Evolutionary conservation across 495 filamentous ascomycete species (phyloP).

Genomic region (Glonium stellatum): DNA sequence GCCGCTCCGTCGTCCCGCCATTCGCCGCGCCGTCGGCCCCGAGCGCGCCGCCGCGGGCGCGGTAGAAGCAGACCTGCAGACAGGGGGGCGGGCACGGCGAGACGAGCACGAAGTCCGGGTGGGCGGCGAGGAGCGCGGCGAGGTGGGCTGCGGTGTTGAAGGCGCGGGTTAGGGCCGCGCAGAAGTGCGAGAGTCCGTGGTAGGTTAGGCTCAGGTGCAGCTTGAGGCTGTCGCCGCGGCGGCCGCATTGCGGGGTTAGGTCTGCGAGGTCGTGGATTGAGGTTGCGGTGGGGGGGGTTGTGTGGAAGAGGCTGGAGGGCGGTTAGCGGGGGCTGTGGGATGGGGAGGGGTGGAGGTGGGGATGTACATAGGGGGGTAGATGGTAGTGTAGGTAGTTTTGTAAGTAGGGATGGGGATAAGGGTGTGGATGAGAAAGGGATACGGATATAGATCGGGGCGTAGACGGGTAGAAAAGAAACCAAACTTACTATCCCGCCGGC

Average conservation of each 20-base stretch:
- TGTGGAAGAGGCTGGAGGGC: constrained; percentile 57
- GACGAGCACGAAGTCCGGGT: constrained; percentile 60
- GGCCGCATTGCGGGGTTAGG: constrained; percentile 85
- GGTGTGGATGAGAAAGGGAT: too few relatives aligned
- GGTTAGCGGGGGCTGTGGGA: not conserved
- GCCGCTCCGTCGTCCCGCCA: constrained; percentile 59
- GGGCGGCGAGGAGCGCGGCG: constrained; percentile 46
- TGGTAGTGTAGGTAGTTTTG: too few relatives aligned
- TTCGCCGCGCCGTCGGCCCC: constrained; percentile 51
- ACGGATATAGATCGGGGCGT: not conserved
- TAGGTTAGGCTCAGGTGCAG: constrained; percentile 83
- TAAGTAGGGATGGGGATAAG: too few relatives aligned
- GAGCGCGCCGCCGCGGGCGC: constrained; percentile 52
- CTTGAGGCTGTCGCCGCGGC: constrained; percentile 78
- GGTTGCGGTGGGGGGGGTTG: constrained; percentile 21
- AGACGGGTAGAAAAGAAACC: not conserved
- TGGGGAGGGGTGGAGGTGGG: too few relatives aligned
- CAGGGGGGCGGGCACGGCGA: constrained; percentile 75
- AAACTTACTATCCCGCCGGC: constrained; percentile 60
- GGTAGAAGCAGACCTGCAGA: constrained; percentile 93
- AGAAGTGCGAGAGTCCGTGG: constrained; percentile 58
- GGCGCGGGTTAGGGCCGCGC: constrained; percentile 55
- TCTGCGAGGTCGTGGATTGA: constrained; percentile 91
- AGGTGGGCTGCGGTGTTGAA: constrained; percentile 63
- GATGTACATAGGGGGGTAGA: too few relatives aligned